Conservation (phyloP, 2,329 filamentous ascomycete species). For the Ophiostoma triangulosporum region DNA sequence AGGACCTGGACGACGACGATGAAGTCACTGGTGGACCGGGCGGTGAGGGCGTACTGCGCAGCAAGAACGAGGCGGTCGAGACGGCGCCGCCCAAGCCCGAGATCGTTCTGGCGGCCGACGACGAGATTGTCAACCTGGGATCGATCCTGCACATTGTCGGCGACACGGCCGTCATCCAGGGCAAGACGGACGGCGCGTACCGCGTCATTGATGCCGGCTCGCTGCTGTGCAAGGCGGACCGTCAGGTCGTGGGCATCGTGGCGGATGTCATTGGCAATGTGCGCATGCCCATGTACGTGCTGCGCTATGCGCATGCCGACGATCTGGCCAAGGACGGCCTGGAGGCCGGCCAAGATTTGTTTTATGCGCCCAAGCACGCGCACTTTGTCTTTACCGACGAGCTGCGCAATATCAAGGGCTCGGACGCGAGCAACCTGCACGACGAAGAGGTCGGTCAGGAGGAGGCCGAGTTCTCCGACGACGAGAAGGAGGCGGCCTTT, state of each 20-base stretch:
- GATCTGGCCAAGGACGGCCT: constrained; percentile 53
- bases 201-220: constrained; percentile 76
- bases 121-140: constrained; percentile 65
- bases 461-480: constrained; percentile 91
- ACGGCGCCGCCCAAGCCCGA: constrained; percentile 59
- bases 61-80: constrained; percentile 65
- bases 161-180: constrained; percentile 65
- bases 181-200: constrained; percentile 65
- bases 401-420: constrained; percentile 67
- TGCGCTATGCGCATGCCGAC: constrained; percentile 52
- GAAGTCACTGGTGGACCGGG: constrained; percentile 17
- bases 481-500: constrained; percentile 81
- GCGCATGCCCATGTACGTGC: constrained; percentile 71
- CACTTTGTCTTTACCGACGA: constrained; percentile 78
- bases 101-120: constrained; percentile 62
- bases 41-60: constrained; percentile 45
- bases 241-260: constrained; percentile 68
- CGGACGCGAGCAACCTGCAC: constrained; percentile 87
- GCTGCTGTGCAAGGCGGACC: constrained; percentile 63
- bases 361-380: constrained; percentile 67
- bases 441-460: constrained; percentile 81
- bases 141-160: constrained; percentile 65
- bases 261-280: constrained; percentile 78
- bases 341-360: constrained; percentile 56
- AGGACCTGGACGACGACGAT: constrained; percentile 35